Percentiles rank a stretch among this genome's conserved stretches.
phyloP scores from a whole-genome alignment of 352 stramenopile genomes.

The Globisporangium emineosum region DNA sequence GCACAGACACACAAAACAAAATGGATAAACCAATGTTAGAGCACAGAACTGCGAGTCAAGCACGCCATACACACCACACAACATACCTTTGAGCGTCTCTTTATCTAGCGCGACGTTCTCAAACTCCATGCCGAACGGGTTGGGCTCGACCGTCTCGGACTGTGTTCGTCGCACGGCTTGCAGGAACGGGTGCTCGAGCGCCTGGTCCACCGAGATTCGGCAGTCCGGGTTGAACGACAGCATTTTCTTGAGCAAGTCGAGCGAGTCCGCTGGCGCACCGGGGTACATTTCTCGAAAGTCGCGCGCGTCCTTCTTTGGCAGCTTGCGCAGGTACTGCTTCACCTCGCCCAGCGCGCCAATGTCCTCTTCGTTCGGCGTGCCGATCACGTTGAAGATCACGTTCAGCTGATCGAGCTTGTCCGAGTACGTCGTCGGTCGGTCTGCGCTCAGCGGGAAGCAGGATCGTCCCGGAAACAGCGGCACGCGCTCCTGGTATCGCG shows the following conservation, averaged over 20 bases:
- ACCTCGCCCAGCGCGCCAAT: slow-evolving; percentile 79
- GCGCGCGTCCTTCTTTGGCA: slow-evolving; percentile 77
- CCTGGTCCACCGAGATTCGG: slow-evolving; percentile 84
- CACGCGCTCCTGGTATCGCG: slow-evolving; percentile 81
- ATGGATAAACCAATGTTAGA: neutral
- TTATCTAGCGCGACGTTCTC: slow-evolving; percentile 86
- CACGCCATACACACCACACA: slow-evolving; percentile 8
- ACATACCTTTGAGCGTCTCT: slow-evolving; percentile 78
- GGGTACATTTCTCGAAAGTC: slow-evolving; percentile 86
- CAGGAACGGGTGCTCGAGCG: slow-evolving; percentile 80
- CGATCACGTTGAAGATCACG: slow-evolving; percentile 95
- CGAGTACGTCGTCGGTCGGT: slow-evolving; percentile 80
- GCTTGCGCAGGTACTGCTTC: slow-evolving; percentile 84
- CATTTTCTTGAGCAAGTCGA: slow-evolving; percentile 87
- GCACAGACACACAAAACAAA: slow-evolving; percentile 9
- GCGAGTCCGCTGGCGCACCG: slow-evolving; percentile 67
- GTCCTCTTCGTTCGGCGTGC: slow-evolving; percentile 90
- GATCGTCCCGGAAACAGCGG: slow-evolving; percentile 81
- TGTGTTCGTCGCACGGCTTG: slow-evolving; percentile 70
- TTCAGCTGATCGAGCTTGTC: slow-evolving; percentile 92
- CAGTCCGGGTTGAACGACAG: slow-evolving; percentile 77
- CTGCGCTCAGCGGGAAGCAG: slow-evolving; percentile 84
- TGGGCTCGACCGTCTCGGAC: slow-evolving; percentile 66
- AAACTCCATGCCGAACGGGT: slow-evolving; percentile 88
- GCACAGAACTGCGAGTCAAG: neutral